Conservation (phyloP, 2,329 filamentous ascomycete species). For the Scolecobasidium constrictum region DNA sequence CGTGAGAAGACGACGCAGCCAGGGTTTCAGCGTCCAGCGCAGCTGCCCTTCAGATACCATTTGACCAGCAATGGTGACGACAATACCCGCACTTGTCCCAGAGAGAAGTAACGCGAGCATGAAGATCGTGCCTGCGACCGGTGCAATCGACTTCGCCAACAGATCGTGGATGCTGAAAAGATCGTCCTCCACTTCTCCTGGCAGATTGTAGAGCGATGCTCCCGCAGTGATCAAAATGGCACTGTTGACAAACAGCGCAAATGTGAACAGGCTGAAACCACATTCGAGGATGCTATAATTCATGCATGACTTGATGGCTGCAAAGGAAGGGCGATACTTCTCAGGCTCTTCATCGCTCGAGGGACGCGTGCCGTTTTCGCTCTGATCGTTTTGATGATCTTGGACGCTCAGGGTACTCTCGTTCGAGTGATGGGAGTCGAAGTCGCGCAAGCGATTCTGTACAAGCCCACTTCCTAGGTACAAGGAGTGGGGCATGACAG, state of each 20-base stretch:
- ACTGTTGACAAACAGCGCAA: conserved; percentile 76
- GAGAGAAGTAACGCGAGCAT: conserved; percentile 71
- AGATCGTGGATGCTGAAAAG: conserved; percentile 75
- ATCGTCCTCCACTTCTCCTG: conserved; percentile 40
- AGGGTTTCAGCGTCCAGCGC: conserved; percentile 62
- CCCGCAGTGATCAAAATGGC: conserved; percentile 75
- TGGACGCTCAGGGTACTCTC: not conserved
- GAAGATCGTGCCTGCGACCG: conserved; percentile 72
- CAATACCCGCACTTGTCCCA: conserved; percentile 70
- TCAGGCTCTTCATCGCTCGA: conserved; percentile 34
- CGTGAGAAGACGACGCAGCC: conserved; percentile 68
- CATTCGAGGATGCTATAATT: conserved; percentile 65
- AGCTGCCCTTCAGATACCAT: conserved; percentile 81
- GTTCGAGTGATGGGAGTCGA: conserved; percentile 14
- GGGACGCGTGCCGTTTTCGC: conserved; percentile 1
- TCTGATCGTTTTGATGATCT: conserved; percentile 8
- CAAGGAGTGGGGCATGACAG: conserved; percentile 52
- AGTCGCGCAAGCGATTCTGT: conserved; percentile 35
- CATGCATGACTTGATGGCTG: conserved; percentile 63
- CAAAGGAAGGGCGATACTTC: conserved; percentile 59
- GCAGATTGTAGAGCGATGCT: conserved; percentile 56
- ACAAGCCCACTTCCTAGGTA: conserved; percentile 47
- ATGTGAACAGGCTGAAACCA: conserved; percentile 63
- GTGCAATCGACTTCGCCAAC: conserved; percentile 56
- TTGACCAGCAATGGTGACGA: conserved; percentile 82